These are phyloP conservation scores for Lasiodiplodia hormozganensis DNA, from an alignment of 2,329 filamentous ascomycete genomes.

Conservation along the genomic window DNA sequence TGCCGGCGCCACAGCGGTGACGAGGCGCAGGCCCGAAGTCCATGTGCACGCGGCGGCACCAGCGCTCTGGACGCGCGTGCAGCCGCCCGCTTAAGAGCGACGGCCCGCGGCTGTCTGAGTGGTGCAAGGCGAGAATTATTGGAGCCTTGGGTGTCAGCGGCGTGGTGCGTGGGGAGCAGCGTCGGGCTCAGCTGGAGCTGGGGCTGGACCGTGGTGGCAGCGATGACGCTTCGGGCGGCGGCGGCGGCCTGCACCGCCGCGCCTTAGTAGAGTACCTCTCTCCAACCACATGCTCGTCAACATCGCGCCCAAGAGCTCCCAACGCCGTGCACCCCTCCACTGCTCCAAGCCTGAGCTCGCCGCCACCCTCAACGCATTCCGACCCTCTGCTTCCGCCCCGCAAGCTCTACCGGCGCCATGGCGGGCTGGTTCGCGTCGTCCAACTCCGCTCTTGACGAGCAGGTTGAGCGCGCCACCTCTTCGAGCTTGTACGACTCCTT, in stretches of 20 bases:
- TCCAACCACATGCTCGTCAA: constrained; percentile 18
- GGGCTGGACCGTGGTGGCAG: background rate
- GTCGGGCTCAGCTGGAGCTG: constrained; percentile 10
- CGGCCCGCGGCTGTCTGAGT: background rate
- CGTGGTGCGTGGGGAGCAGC: constrained; percentile 2
- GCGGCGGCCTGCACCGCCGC: background rate
- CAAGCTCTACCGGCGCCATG: constrained; percentile 61
- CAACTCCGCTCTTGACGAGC: constrained; percentile 92
- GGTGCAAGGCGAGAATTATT: background rate
- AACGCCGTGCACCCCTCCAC: background rate
- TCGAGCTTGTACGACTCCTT: constrained; percentile 79
- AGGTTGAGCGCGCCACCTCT: constrained; percentile 92
- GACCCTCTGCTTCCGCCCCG: constrained; percentile 1
- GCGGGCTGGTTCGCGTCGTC: constrained; percentile 94
- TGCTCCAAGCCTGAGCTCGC: constrained; percentile 1
- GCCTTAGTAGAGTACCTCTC: background rate
- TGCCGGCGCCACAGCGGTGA: constrained; percentile 28
- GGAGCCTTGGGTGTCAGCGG: background rate
- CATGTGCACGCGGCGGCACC: constrained; percentile 10
- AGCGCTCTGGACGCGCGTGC: constrained; percentile 14
- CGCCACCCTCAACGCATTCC: constrained; percentile 4
- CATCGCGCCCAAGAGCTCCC: constrained; percentile 18
- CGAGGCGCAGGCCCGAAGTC: constrained; percentile 13
- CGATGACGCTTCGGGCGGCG: constrained; percentile 21
- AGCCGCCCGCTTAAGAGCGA: background rate